Conservation (phyloP, 169 alveolate species). For the Eimeria sp. region DNA sequence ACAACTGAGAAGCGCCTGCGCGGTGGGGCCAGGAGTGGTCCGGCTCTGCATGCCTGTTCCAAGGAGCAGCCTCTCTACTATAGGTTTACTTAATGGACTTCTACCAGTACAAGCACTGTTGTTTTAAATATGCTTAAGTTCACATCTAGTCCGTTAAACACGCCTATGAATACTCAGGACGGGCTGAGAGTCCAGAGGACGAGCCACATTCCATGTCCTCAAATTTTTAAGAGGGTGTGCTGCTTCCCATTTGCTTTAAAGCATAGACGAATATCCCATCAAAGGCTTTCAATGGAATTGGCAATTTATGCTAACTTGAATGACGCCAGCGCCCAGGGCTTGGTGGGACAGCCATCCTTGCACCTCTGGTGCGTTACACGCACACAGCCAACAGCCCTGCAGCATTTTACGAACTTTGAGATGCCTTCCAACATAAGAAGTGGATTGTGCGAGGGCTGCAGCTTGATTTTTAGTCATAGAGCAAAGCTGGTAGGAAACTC, state of each 20-base stretch:
- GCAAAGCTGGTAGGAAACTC: background rate
- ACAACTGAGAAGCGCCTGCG: slow-evolving; percentile 33
- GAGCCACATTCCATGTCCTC: background rate
- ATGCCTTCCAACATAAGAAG: background rate
- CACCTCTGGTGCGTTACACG: slow-evolving; percentile 67
- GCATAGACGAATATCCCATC: background rate
- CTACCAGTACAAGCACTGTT: too few relatives aligned
- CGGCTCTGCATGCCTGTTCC: slow-evolving; percentile 14
- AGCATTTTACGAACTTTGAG: background rate
- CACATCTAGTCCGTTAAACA: background rate
- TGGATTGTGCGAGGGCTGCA: background rate
- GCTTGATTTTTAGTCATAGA: background rate
- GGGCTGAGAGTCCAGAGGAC: background rate
- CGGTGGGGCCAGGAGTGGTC: slow-evolving; percentile 65
- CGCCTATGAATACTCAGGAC: background rate
- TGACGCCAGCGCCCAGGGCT: background rate
- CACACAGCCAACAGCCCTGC: slow-evolving; percentile 67
- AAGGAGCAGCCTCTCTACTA: background rate
- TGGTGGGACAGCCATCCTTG: background rate
- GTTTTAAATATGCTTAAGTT: background rate
- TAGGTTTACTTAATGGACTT: background rate
- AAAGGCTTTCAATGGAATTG: background rate
- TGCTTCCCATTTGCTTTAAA: background rate
- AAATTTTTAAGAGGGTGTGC: background rate
- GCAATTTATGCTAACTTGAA: background rate